Conservation (phyloP, 108 stramenopile species). For the Skeletonema grethae region DNA sequence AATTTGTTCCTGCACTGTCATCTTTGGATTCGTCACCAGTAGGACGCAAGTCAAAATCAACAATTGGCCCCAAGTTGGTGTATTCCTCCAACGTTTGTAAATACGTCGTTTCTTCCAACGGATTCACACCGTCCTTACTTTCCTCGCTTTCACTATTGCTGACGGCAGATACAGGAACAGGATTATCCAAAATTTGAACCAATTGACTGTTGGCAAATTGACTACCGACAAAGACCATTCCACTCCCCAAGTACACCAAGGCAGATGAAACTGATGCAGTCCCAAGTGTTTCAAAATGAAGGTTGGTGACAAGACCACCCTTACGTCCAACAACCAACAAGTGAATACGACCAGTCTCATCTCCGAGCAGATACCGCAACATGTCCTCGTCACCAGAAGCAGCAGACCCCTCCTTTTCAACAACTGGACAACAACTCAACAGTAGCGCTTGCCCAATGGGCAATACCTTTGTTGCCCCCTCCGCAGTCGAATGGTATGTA, state of each 20-base stretch:
- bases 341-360: constrained; percentile 87
- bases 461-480: constrained; percentile 56
- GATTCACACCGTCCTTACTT: not conserved
- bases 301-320: constrained; percentile 50
- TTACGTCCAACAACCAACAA: constrained; percentile 69
- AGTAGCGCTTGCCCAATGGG: constrained; percentile 51
- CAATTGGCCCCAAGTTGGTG: constrained; percentile 94
- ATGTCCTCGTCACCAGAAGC: constrained; percentile 37
- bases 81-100: constrained; percentile 91
- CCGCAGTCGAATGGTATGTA: constrained; percentile 61
- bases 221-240: constrained; percentile 91
- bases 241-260: constrained; percentile 84
- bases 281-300: constrained; percentile 83
- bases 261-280: constrained; percentile 63
- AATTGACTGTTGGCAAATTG: constrained; percentile 91
- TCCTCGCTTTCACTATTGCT: constrained; percentile 3
- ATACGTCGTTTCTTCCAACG: constrained; percentile 59
- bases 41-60: constrained; percentile 95
- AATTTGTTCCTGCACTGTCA: constrained; percentile 10
- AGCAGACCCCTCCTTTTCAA: constrained; percentile 15
- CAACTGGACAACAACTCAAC: constrained; percentile 47
- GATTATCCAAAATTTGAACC: constrained; percentile 84
- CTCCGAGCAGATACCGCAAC: constrained; percentile 82
- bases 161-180: constrained; percentile 43
- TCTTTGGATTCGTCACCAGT: constrained; percentile 29